A percentile compares a stretch with the other conserved stretches of the same genome.
Evolutionary conservation across 371 early-diverging fungal species (phyloP).

Genomic region (Sporodiniella umbellata): DNA sequence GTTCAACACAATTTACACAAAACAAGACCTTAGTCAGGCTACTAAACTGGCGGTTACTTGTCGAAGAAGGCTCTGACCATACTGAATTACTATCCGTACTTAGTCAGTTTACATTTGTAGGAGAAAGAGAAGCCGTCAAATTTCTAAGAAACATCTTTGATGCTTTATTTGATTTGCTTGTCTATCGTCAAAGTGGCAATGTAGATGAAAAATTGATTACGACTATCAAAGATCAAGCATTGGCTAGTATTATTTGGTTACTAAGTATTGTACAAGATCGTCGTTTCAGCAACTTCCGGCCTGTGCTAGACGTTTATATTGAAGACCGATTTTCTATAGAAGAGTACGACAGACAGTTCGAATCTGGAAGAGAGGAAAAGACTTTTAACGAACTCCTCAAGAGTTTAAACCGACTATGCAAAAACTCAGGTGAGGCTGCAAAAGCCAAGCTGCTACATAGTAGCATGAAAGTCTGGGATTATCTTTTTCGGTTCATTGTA

Average conservation of each 20-base stretch:
- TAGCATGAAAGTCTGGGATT: slow-evolving; percentile 70
- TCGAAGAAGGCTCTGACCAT: slow-evolving; percentile 14
- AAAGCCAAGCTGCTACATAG: slow-evolving; percentile 55
- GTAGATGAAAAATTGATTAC: not conserved
- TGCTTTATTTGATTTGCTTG: slow-evolving; percentile 61
- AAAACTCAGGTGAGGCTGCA: slow-evolving; percentile 36
- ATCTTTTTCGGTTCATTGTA: slow-evolving; percentile 60
- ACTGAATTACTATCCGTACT: slow-evolving; percentile 50
- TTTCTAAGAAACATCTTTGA: slow-evolving; percentile 66
- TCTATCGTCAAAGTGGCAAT: slow-evolving; percentile 21
- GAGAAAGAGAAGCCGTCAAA: slow-evolving; percentile 70
- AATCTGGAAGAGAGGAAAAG: slow-evolving; percentile 14
- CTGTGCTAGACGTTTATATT: slow-evolving; percentile 62
- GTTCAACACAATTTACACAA: slow-evolving; percentile 69
- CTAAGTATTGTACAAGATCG: slow-evolving; percentile 63
- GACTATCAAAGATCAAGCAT: slow-evolving; percentile 36
- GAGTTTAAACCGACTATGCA: slow-evolving; percentile 44
- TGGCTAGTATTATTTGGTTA: slow-evolving; percentile 55
- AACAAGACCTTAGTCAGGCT: slow-evolving; percentile 60
- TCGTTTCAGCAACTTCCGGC: slow-evolving; percentile 63
- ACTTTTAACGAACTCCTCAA: slow-evolving; percentile 42
- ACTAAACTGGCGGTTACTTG: slow-evolving; percentile 54
- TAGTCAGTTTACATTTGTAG: slow-evolving; percentile 63
- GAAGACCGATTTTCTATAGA: slow-evolving; percentile 47
- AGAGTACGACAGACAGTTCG: slow-evolving; percentile 20